These are phyloP conservation scores for Arthrobotrys megalospora DNA, from an alignment of 2,329 filamentous ascomycete species.

Conservation along the genomic window DNA sequence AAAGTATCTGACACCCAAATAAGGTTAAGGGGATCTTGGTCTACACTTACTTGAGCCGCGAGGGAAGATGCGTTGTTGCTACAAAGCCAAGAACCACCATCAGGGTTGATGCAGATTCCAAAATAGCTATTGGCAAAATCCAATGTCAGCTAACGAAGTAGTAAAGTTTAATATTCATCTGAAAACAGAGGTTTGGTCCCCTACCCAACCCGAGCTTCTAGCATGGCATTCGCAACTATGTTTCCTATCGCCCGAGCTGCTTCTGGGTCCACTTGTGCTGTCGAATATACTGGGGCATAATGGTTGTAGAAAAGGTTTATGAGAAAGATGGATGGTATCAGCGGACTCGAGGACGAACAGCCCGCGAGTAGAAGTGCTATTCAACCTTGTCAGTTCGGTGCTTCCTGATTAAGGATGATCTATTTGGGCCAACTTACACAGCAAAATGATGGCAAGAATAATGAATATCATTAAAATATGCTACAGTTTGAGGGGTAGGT, in stretches of 20 bases:
- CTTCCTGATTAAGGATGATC: constrained; percentile 13
- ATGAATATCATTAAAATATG: constrained; percentile 98
- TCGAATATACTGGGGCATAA: constrained; percentile 85
- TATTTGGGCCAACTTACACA: constrained; percentile 78
- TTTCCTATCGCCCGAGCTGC: constrained; percentile 88
- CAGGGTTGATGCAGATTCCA: constrained; percentile 93
- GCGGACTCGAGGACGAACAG: constrained; percentile 94
- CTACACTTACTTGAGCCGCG: constrained; percentile 87
- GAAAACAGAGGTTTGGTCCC: background rate
- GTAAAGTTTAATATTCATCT: background rate
- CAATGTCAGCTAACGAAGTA: background rate
- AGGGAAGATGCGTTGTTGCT: constrained; percentile 96
- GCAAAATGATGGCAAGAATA: constrained; percentile 89
- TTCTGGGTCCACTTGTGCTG: constrained; percentile 90
- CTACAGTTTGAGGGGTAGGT: background rate
- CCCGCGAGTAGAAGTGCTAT: constrained; percentile 91
- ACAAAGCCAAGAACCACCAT: constrained; percentile 92
- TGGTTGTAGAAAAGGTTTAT: constrained; percentile 96
- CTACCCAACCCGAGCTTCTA: constrained; percentile 88
- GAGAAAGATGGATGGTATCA: constrained; percentile 96
- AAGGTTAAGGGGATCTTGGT: constrained; percentile 95
- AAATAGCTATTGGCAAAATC: constrained; percentile 76
- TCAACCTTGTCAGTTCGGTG: constrained; percentile 37
- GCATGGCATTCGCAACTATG: constrained; percentile 85
- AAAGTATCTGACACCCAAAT: constrained; percentile 98